Conservation (phyloP, 2,329 filamentous ascomycete genomes). For the Clonostachys byssicola region DNA sequence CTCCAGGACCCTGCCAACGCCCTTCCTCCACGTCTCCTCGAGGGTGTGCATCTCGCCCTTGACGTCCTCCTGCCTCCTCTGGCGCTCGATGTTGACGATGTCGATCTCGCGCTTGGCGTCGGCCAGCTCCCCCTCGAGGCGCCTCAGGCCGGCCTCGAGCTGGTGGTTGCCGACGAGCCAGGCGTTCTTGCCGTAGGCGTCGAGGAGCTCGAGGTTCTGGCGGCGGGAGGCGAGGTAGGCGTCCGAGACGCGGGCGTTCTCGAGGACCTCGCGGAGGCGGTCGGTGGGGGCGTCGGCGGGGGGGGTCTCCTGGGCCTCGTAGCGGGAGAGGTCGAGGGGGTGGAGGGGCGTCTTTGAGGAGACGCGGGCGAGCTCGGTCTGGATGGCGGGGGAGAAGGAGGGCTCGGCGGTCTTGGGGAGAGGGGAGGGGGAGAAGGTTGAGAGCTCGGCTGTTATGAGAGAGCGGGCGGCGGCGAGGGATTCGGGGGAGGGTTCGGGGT, state of each 20-base stretch:
- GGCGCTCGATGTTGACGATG: constrained; percentile 65
- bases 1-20: constrained; percentile 77
- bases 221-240: constrained; percentile 48
- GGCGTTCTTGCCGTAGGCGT: constrained; percentile 79
- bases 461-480: constrained; percentile 63
- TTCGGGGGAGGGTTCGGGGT: constrained; percentile 60
- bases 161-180: constrained; percentile 86
- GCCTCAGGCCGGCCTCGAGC: constrained; percentile 62
- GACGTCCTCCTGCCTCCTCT: constrained; percentile 65
- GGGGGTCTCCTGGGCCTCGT: constrained; percentile 67
- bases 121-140: constrained; percentile 72
- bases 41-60: constrained; percentile 69
- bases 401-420: constrained; percentile 45
- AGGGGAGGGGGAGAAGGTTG: constrained; percentile 45
- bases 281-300: constrained; percentile 15
- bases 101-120: constrained; percentile 67
- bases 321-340: constrained; percentile 72
- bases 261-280: constrained; percentile 59
- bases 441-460: constrained; percentile 64
- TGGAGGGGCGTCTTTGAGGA: constrained; percentile 32
- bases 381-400: constrained; percentile 61
- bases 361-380: constrained; percentile 66
- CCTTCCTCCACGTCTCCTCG: constrained; percentile 75
- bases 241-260: constrained; percentile 43
- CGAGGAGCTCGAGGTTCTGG: constrained; percentile 65